A percentile compares a stretch with the other conserved stretches of the same genome.
Evolutionary conservation across 164 flowering plant genomes (phyloP).

Genomic region (Tetrastigma voinierianum): DNA sequence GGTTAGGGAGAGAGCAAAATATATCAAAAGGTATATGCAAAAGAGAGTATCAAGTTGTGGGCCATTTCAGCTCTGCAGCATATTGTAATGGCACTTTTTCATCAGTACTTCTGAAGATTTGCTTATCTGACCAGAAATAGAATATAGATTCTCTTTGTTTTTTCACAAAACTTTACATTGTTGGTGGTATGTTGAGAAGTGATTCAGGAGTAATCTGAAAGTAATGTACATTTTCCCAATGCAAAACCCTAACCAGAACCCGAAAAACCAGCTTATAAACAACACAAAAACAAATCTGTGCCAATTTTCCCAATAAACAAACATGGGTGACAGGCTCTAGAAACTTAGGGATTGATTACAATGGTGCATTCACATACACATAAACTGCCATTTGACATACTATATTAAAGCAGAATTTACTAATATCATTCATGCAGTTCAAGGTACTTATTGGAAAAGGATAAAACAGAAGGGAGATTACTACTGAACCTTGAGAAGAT

Average conservation of each 20-base stretch:
- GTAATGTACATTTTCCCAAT: too few species aligned
- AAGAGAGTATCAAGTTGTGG: conserved; percentile 8
- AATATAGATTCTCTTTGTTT: too few species aligned
- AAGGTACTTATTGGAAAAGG: too few species aligned
- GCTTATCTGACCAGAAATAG: too few species aligned
- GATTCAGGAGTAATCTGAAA: too few species aligned
- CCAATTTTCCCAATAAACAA: background rate
- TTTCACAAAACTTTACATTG: too few species aligned
- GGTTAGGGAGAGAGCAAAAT: background rate
- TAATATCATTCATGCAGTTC: too few species aligned
- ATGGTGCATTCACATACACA: background rate
- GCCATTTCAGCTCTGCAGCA: conserved; percentile 7
- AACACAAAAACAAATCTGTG: background rate
- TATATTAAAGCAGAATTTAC: too few species aligned
- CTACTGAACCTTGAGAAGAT: conserved; percentile 60
- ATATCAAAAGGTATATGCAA: conserved; percentile 7
- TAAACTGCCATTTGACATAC: background rate
- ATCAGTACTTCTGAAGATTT: too few species aligned
- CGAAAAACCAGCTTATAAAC: background rate
- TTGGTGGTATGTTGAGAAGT: too few species aligned
- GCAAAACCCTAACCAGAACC: too few species aligned
- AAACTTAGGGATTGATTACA: background rate
- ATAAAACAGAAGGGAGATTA: background rate
- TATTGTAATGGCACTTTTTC: too few species aligned
- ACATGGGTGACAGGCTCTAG: background rate